Base-by-base conservation (phyloP, 2,329 filamentous ascomycete species). In the Cadophora sp. region DNA sequence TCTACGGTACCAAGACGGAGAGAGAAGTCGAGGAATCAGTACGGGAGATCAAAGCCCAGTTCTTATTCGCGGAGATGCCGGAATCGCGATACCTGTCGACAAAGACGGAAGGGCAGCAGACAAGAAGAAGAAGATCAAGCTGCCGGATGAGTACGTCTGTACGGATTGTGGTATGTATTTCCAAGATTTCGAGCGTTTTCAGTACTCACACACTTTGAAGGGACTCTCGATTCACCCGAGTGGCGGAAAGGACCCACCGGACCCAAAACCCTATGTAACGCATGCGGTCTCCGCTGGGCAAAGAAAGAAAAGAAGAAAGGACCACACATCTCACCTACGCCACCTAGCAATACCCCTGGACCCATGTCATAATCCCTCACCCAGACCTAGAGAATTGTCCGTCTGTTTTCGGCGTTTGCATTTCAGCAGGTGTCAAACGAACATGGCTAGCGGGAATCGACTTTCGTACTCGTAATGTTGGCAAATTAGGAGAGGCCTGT, bases 221-320 rank as follows among this genome's bases (percentile, higher is more conserved):
- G 87, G 41, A 97, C 93, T 0, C 84, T 96, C 48, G 94, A 97
- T 76, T 97, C 93, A 18, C 95, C 95, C 0, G 95, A 98, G 82
- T 98, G 95, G 95, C 86, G 95, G 69, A 97, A 97, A 79, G 95
- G 95, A 0, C 95, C 95, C 0, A 93, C 88, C 70, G 95, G 95
- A 1, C 94, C 94, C 1, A 97, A 98, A 80, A 97, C 95, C 9
- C 82, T 98, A 14, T 98, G 95, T 80, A 98, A 98, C 81, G 95
- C 95, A 8, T 98, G 95, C 77, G 95, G 95, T 45, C 81, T 91
- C 36, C 83, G 89, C 62, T 91, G 89, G 89, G 88, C 89, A 18
- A 89, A 92, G 86, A 94, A 92, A 76, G 92, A 96, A 77, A 96
- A 96, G 83, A 95, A 93, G 74, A 82, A 71, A 59, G 59, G 63